Evolutionary conservation across 495 filamentous ascomycete genomes (phyloP).

Genomic region (Cercophora newfieldiana): DNA sequence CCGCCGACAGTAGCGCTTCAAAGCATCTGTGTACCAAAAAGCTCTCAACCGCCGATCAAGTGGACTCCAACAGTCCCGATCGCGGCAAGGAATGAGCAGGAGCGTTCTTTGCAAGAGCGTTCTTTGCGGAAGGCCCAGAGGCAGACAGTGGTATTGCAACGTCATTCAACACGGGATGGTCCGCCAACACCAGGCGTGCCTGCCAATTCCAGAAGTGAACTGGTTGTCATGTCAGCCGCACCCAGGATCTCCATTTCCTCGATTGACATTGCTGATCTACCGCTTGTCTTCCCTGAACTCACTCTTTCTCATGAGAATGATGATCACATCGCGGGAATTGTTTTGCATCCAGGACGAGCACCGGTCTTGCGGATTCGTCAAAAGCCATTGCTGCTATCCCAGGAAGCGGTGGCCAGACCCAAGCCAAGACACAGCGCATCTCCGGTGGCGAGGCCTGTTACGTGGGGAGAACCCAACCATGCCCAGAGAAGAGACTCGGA

Average conservation of each 20-base stretch:
- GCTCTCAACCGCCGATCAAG: not conserved
- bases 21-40: not conserved
- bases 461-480: too few relatives aligned
- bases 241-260: not conserved
- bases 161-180: not conserved
- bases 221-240: not conserved
- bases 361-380: too few relatives aligned
- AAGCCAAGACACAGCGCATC: too few relatives aligned
- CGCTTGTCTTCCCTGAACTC: not conserved
- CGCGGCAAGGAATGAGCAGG: not conserved
- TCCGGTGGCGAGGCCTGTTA: too few relatives aligned
- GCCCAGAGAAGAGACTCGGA: too few relatives aligned
- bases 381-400: too few relatives aligned
- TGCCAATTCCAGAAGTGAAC: not conserved
- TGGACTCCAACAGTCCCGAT: not conserved
- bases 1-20: not conserved
- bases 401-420: too few relatives aligned
- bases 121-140: not conserved
- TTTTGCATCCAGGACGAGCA: too few relatives aligned
- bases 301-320: not conserved
- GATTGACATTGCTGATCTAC: not conserved
- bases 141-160: not conserved
- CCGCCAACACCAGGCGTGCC: too few relatives aligned
- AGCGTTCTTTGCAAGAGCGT: too few relatives aligned
- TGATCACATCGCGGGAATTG: not conserved